Conservation (phyloP, 371 early-diverging fungal genomes). For the Rhizopus sp. region DNA sequence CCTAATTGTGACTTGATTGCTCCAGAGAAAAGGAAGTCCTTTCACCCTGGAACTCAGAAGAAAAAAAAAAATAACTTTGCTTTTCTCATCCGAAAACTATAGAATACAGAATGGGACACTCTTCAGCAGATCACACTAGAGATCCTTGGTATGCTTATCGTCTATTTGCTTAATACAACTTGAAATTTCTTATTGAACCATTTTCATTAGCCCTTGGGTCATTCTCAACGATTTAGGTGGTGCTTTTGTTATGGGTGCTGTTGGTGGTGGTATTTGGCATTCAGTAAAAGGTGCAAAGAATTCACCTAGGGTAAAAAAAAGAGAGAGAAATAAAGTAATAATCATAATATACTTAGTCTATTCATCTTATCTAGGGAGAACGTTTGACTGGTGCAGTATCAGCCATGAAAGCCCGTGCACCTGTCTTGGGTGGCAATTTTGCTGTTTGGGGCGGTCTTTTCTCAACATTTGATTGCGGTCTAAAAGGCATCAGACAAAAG, state of each 20-base stretch:
- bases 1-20: conserved; percentile 4
- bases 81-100: conserved; percentile 5
- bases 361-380: conserved; percentile 70
- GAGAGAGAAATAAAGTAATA: neutral
- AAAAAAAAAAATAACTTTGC: conserved; percentile 5
- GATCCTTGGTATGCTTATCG: conserved; percentile 47
- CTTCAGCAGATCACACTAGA: conserved; percentile 52
- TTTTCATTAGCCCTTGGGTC: conserved; percentile 80
- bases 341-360: neutral
- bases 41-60: conserved; percentile 6
- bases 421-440: conserved; percentile 96
- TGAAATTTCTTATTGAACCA: neutral
- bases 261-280: conserved; percentile 96
- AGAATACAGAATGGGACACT: conserved; percentile 38
- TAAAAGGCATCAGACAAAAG: conserved; percentile 90
- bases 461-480: conserved; percentile 92
- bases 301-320: conserved; percentile 77
- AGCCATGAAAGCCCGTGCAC: conserved; percentile 93
- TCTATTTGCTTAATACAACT: neutral
- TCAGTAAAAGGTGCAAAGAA: conserved; percentile 96
- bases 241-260: conserved; percentile 96
- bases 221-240: conserved; percentile 96
- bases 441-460: conserved; percentile 98
- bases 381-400: conserved; percentile 84
- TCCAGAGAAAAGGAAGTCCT: neutral